Conservation (phyloP, 306 rosid genomes). For the Hippophae rhamnoides region DNA sequence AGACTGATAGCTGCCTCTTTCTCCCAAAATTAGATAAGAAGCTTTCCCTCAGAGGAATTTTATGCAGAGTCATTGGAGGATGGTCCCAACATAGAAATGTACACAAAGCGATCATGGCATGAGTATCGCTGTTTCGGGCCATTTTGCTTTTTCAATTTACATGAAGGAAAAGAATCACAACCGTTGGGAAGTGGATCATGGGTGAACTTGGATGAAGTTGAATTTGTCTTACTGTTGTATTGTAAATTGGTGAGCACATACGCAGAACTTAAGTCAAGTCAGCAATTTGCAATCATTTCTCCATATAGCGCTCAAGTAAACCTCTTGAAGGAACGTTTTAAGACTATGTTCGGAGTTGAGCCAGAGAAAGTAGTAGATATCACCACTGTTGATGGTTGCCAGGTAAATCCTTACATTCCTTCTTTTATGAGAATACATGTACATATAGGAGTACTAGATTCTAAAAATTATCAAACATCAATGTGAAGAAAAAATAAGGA, state of each 20-base stretch:
- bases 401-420: slow-evolving; percentile 43
- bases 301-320: slow-evolving; percentile 81
- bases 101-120: slow-evolving; percentile 71
- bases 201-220: slow-evolving; percentile 73
- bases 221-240: slow-evolving; percentile 70
- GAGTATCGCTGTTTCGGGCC: slow-evolving; percentile 76
- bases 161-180: slow-evolving; percentile 60
- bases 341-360: slow-evolving; percentile 56
- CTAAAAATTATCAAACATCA: background rate
- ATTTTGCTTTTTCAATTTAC: slow-evolving; percentile 73
- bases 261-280: slow-evolving; percentile 65
- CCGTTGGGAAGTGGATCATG: slow-evolving; percentile 69
- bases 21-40: slow-evolving; percentile 52
- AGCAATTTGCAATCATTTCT: slow-evolving; percentile 71
- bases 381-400: slow-evolving; percentile 91
- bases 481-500: no score
- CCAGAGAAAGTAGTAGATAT: slow-evolving; percentile 74
- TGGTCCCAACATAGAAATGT: slow-evolving; percentile 43
- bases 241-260: slow-evolving; percentile 55
- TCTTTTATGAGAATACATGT: background rate
- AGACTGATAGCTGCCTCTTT: no score
- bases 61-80: slow-evolving; percentile 70
- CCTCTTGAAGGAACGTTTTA: slow-evolving; percentile 67
- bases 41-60: slow-evolving; percentile 85
- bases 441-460: background rate